A percentile compares a stretch with the other conserved stretches of the same genome.
Evolutionary conservation across 192 early-diverging fungal species (phyloP).

Genomic region (Podila epicladia): DNA sequence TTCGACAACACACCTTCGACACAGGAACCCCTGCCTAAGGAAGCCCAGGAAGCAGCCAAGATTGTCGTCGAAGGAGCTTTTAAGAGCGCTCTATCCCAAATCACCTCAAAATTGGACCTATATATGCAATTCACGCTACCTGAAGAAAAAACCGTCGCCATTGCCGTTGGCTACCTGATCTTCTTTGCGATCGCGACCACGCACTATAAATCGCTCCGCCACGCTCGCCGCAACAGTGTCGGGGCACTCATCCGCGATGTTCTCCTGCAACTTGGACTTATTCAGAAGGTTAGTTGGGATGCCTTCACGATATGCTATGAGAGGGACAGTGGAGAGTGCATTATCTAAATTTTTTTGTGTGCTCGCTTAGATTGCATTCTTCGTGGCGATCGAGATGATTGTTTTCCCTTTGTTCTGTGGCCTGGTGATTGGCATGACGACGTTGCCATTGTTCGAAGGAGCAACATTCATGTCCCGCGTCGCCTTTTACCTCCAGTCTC

Average conservation of each 20-base stretch:
- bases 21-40: background rate
- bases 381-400: constrained; percentile 88
- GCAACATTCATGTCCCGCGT: constrained; percentile 66
- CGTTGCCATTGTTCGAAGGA: constrained; percentile 77
- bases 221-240: constrained; percentile 55
- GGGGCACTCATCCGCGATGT: constrained; percentile 52
- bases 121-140: constrained; percentile 35
- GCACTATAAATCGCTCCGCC: constrained; percentile 52
- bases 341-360: background rate
- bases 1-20: background rate
- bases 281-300: constrained; percentile 60
- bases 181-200: constrained; percentile 59
- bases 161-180: constrained; percentile 69
- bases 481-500: constrained; percentile 65
- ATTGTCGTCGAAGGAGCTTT: background rate
- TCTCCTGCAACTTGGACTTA: constrained; percentile 62
- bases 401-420: constrained; percentile 92
- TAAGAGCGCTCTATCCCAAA: constrained; percentile 1
- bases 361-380: constrained; percentile 73
- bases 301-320: background rate
- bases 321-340: background rate
- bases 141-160: constrained; percentile 65
- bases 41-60: constrained; percentile 16
- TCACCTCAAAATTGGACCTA: constrained; percentile 1
- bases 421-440: constrained; percentile 83